These are phyloP conservation scores for Teratosphaeria epicoccoides DNA, from an alignment of 2,329 filamentous ascomycete genomes.

Conservation along the genomic window DNA sequence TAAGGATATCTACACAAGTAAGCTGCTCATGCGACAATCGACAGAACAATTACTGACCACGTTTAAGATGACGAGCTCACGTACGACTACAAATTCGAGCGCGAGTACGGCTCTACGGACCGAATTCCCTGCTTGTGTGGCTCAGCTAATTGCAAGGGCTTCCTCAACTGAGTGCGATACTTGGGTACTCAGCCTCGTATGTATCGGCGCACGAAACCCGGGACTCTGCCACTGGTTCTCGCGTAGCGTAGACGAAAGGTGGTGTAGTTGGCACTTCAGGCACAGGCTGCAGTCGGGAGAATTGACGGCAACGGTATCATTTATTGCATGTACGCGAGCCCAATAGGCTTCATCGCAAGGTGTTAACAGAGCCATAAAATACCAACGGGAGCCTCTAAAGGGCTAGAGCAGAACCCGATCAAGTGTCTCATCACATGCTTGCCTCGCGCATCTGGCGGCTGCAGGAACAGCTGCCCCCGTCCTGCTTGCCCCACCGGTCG, in stretches of 20 bases:
- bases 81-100: slow-evolving; percentile 99
- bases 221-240: not conserved
- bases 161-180: slow-evolving; percentile 62
- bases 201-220: too few species aligned
- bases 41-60: slow-evolving; percentile 3
- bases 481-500: not conserved
- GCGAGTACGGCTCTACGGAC: slow-evolving; percentile 87
- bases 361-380: not conserved
- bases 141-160: slow-evolving; percentile 92
- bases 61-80: slow-evolving; percentile 87
- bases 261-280: not conserved
- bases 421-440: not conserved
- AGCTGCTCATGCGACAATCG: slow-evolving; percentile 31
- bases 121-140: slow-evolving; percentile 96
- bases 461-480: too few species aligned
- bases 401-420: not conserved
- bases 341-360: not conserved
- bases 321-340: not conserved
- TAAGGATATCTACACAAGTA: slow-evolving; percentile 89
- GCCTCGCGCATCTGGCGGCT: not conserved
- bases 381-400: not conserved
- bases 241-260: too few species aligned
- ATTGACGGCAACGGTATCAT: not conserved
- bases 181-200: not conserved
- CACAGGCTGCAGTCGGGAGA: not conserved